Evolutionary conservation across 805 yeast genomes (phyloP), one percentile per base, ranked within the genome.

Genomic region (Komagataella phaffii): DNA sequence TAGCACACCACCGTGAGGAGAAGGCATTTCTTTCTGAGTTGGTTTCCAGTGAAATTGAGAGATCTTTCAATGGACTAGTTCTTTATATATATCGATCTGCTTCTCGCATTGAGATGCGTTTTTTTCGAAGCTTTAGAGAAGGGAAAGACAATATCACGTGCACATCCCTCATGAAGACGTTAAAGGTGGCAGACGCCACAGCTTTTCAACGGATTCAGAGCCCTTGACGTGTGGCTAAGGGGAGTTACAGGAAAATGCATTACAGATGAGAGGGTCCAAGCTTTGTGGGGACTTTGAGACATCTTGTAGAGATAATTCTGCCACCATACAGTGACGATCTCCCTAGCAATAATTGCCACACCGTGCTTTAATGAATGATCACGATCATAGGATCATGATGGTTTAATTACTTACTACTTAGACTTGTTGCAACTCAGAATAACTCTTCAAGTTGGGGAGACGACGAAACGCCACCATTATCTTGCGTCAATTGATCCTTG

Each of bases 1-100:
- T 58, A 90, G 78, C 52, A 73, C 73, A 60, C 96, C 96, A 64
- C 97, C 98, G 77, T 91, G 97, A 53, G 98, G 96, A 60, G 80
- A 69, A 53, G 84, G 82, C 87, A 83, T 82, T 49, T 49, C 60
- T 44, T 30, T 30, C 5, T 8, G 40, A 30, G 12, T 30, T 8
- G 40, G 40, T 30, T 30, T 30, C 40, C 14, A n/a, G 40, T 30
- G 40, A 30, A 30, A 30, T 30, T 30, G 14, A 10, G 12, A 10
- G 40, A 14, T 8, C 40, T 30, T 30, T 30, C 40, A 30, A 5
- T 30, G 40, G 40, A 30, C 14, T 10, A 30, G 40, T 14, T 30
- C 40, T 30, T 8, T 30, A 30, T 30, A 30, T 30, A 30, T 30
- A 30, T 30, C 40, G 14, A 30, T 14, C 40, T 14, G n/a, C 40